Percentiles rank a stretch among this genome's conserved stretches.
Conservation (phyloP, 176 grass and related monocot species). For the Oropetium thomaeum region DNA sequence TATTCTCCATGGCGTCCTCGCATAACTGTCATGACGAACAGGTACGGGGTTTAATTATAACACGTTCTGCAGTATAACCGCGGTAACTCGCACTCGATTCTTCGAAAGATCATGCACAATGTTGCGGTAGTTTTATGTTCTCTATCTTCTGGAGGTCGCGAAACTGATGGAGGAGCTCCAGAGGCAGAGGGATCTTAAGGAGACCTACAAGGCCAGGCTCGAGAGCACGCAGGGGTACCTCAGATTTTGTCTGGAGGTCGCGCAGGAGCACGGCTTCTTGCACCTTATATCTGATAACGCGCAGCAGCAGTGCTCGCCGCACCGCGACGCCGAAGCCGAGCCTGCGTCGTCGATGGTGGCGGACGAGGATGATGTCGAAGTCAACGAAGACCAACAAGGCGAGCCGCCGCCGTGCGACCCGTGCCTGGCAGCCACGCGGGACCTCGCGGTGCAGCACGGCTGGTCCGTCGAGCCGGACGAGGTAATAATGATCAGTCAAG, state of each 20-base stretch:
- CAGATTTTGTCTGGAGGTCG: conserved; percentile 53
- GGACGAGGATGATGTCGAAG: background rate
- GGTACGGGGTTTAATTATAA: background rate
- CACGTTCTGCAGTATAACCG: background rate
- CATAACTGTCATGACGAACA: conserved; percentile 4
- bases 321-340: background rate
- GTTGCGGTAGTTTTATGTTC: background rate
- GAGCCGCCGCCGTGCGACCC: conserved; percentile 25
- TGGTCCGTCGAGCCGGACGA: conserved; percentile 53
- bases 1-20: conserved; percentile 25
- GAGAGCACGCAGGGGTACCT: conserved; percentile 63
- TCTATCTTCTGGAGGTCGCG: background rate
- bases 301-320: background rate
- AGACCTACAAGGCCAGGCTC: conserved; percentile 50
- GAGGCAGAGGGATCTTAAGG: conserved; percentile 55
- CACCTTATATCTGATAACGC: conserved; percentile 38
- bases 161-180: conserved; percentile 42
- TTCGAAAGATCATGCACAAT: background rate
- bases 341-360: background rate
- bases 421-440: conserved; percentile 22
- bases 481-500: background rate
- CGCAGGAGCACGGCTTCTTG: conserved; percentile 58
- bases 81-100: background rate
- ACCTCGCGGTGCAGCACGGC: conserved; percentile 43
- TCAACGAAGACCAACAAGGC: background rate